A percentile compares a stretch with the other conserved stretches of the same genome.
Conservation (phyloP, 2,329 filamentous ascomycete species). For the Penicillium sp. region DNA sequence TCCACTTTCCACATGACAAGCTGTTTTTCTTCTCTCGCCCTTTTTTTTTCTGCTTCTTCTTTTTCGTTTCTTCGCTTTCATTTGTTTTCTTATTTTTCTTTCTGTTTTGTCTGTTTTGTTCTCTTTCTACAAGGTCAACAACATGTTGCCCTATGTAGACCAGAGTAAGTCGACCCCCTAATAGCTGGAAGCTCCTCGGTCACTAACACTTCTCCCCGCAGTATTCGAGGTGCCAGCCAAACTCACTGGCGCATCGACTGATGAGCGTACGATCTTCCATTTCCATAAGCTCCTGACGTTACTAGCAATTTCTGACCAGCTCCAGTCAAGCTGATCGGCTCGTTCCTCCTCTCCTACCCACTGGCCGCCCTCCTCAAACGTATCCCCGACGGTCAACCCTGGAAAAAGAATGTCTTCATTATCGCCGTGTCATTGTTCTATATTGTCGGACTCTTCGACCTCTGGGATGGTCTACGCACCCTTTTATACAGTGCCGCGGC, state of each 20-base stretch:
- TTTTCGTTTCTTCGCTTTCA: background rate
- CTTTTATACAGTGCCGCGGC: conserved; percentile 74
- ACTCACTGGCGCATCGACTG: conserved; percentile 60
- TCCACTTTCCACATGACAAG: conserved; percentile 17
- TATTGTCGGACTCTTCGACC: conserved; percentile 85
- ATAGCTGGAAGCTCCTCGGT: conserved; percentile 10
- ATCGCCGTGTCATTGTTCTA: conserved; percentile 82
- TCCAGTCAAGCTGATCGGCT: conserved; percentile 86
- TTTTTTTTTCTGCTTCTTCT: background rate
- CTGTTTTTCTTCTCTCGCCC: background rate
- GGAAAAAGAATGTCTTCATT: conserved; percentile 83
- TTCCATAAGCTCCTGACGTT: background rate
- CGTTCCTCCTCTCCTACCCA: conserved; percentile 89
- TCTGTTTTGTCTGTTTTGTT: conserved; percentile 4
- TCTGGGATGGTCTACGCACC: conserved; percentile 81
- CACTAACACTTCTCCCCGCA: conserved; percentile 32
- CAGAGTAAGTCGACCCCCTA: conserved; percentile 43
- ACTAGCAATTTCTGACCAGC: conserved; percentile 2
- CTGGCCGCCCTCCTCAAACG: conserved; percentile 85
- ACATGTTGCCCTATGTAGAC: conserved; percentile 69
- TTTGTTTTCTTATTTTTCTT: conserved; percentile 7
- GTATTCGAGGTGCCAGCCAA: conserved; percentile 60
- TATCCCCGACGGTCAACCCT: conserved; percentile 78
- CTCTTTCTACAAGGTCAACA: conserved; percentile 12
- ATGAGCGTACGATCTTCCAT: conserved; percentile 53